phyloP scores from a whole-genome alignment of 1,284 basidiomycete species.

The Malassezia sympodialis region DNA sequence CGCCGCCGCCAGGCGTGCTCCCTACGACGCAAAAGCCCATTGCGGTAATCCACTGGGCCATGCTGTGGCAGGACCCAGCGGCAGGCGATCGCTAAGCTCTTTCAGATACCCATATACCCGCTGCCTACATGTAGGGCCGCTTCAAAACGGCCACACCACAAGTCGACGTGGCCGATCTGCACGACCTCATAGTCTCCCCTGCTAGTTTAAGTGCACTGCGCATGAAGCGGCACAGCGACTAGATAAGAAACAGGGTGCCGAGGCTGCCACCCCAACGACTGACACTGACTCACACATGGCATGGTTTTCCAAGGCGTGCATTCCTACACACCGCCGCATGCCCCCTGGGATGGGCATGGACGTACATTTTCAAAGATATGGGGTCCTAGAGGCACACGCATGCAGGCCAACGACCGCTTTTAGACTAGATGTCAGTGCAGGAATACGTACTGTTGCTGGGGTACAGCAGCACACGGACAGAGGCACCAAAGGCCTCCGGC shows the following conservation, averaged over 20 bases:
- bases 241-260: slow-evolving; percentile 15
- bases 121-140: slow-evolving; percentile 24
- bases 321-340: slow-evolving; percentile 6
- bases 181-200: slow-evolving; percentile 27
- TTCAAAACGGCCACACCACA: slow-evolving; percentile 34
- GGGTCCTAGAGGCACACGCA: slow-evolving; percentile 10
- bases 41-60: slow-evolving; percentile 2
- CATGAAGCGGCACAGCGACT: slow-evolving; percentile 12
- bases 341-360: not conserved
- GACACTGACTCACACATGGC: not conserved
- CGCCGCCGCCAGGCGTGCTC: not conserved
- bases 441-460: slow-evolving; percentile 28
- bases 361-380: slow-evolving; percentile 14
- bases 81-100: not conserved
- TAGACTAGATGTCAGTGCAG: slow-evolving; percentile 11
- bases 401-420: slow-evolving; percentile 7
- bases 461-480: slow-evolving; percentile 74
- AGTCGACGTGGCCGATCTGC: slow-evolving; percentile 31
- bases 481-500: slow-evolving; percentile 86
- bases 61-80: not conserved
- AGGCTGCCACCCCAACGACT: not conserved
- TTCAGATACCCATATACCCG: slow-evolving; percentile 8
- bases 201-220: slow-evolving; percentile 29
- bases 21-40: slow-evolving; percentile 7
- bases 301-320: slow-evolving; percentile 6